phyloP scores from a whole-genome alignment of 805 yeast species.

The Candida dendrica region DNA sequence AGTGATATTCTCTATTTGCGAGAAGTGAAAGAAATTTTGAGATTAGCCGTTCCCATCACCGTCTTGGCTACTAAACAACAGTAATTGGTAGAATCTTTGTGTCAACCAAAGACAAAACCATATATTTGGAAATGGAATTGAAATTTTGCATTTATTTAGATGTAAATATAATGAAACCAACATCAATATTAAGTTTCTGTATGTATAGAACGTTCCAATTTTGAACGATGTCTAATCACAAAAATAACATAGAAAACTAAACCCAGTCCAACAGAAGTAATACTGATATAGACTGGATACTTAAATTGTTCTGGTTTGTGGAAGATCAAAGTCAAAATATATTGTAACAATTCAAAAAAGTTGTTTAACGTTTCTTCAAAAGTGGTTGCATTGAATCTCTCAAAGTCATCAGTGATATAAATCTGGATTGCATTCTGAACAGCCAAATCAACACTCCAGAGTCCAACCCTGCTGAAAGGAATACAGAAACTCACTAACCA shows the following conservation, averaged over 20 bases:
- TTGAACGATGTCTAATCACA: slow-evolving; percentile 1
- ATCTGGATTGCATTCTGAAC: slow-evolving; percentile 27
- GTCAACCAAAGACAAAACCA: too few relatives aligned
- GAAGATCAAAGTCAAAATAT: slow-evolving; percentile 23
- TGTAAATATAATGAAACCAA: too few relatives aligned
- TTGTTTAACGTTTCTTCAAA: slow-evolving; percentile 26
- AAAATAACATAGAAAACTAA: slow-evolving; percentile 4
- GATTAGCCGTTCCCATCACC: too few relatives aligned
- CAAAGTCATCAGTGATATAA: slow-evolving; percentile 22
- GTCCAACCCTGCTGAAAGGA: slow-evolving; percentile 29
- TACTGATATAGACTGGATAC: slow-evolving; percentile 20
- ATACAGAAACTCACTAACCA: slow-evolving; percentile 18
- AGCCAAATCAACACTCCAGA: slow-evolving; percentile 35
- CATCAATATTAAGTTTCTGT: too few relatives aligned
- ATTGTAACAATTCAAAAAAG: slow-evolving; percentile 22
- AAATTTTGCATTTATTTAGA: too few relatives aligned
- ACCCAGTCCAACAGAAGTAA: slow-evolving; percentile 6
- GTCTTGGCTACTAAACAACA: too few relatives aligned
- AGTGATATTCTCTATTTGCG: too few relatives aligned
- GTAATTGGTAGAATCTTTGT: too few relatives aligned
- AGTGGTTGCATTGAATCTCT: slow-evolving; percentile 27
- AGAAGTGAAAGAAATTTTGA: too few relatives aligned
- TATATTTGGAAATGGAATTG: too few relatives aligned
- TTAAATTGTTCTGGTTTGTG: slow-evolving; percentile 21
- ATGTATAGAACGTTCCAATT: too few relatives aligned